Evolutionary conservation across 2,329 filamentous ascomycete species (phyloP), one percentile per base, ranked within the genome.

Genomic region (Penicillium nordicum): DNA sequence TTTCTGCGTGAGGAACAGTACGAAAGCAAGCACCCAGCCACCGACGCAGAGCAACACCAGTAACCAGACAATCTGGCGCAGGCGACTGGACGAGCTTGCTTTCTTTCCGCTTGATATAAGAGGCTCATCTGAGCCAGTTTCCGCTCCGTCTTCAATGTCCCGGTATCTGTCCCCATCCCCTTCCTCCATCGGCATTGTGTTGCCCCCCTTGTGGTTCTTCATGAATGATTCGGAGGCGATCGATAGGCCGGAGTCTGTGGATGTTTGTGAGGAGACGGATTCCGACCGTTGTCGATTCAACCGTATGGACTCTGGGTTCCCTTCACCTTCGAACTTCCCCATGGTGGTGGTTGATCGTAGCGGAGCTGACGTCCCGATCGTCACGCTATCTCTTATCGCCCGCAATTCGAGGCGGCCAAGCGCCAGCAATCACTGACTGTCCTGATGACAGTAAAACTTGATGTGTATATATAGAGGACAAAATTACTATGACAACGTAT

Each of bases 1-100:
- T 8, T 71, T 72, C 29, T 69, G 68, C 4, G 69, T 65, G 50
- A 79, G 57, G 55, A 80, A 79, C 16, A 78, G 60, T 38, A 77
- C 67, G 40, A 80, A 71, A 0, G 77, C 75, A 44, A 78, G 61
- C n/a, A 73, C 58, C 78, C 78, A 80, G 46, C 77, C 77, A 14
- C 72, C 72, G 30, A 78, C 51, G 40, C 73, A 77, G 34, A 80
- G 65, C n/a, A 72, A 47, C 8, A 72, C 65, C 27, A 79, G 57
- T 7, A 70, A 54, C 76, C 76, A 79, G 40, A 79, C 63, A 40
- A 74, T 55, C 37, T 70, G 69, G 30, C 70, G 69, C 30, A 72
- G 63, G n/a, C 72, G 70, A 58, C 57, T 71, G 23, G 64, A 59
- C 4, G 70, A 65, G 0, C 57, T 32, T 10, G 58, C 16, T 51